Evolutionary conservation across 768 basidiomycete species (phyloP).

Genomic region (Lactifluus piperatus): DNA sequence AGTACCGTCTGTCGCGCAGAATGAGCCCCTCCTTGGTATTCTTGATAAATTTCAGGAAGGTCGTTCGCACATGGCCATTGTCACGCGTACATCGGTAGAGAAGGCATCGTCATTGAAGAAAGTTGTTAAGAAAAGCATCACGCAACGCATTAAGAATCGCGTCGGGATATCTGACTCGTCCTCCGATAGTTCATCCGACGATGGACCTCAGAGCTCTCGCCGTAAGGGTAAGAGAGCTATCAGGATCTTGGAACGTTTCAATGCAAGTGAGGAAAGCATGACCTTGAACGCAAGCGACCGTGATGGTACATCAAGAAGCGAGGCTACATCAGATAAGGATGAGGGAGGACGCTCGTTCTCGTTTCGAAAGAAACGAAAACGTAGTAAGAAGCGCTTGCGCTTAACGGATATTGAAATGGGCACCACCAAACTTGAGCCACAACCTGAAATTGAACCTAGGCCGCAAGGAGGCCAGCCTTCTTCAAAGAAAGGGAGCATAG

Average conservation of each 20-base stretch:
- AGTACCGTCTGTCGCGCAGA: slow-evolving; percentile 78
- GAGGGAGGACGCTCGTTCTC: slow-evolving; percentile 14
- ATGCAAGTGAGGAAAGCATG: slow-evolving; percentile 2
- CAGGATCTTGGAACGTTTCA: background rate
- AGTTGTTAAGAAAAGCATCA: slow-evolving; percentile 71
- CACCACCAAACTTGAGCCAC: slow-evolving; percentile 19
- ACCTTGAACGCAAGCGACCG: slow-evolving; percentile 19
- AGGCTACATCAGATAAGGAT: slow-evolving; percentile 18
- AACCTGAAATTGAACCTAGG: slow-evolving; percentile 24
- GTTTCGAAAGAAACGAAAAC: slow-evolving; percentile 22
- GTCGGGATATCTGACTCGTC: slow-evolving; percentile 47
- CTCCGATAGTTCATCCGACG: slow-evolving; percentile 40
- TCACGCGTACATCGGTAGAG: slow-evolving; percentile 34
- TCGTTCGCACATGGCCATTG: slow-evolving; percentile 86
- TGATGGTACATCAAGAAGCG: slow-evolving; percentile 22
- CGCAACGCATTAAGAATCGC: slow-evolving; percentile 64
- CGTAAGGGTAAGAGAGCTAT: slow-evolving; percentile 17
- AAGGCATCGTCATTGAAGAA: slow-evolving; percentile 72
- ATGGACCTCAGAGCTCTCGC: slow-evolving; percentile 23
- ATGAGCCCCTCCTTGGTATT: slow-evolving; percentile 77
- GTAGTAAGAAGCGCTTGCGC: slow-evolving; percentile 16
- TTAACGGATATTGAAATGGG: slow-evolving; percentile 28
- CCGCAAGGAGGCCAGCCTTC: slow-evolving; percentile 5
- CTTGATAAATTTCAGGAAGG: slow-evolving; percentile 88
- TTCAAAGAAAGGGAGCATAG: slow-evolving; percentile 19